Evolutionary conservation across 2,329 filamentous ascomycete genomes (phyloP).

Genomic region (Tolypocladium inflatum): DNA sequence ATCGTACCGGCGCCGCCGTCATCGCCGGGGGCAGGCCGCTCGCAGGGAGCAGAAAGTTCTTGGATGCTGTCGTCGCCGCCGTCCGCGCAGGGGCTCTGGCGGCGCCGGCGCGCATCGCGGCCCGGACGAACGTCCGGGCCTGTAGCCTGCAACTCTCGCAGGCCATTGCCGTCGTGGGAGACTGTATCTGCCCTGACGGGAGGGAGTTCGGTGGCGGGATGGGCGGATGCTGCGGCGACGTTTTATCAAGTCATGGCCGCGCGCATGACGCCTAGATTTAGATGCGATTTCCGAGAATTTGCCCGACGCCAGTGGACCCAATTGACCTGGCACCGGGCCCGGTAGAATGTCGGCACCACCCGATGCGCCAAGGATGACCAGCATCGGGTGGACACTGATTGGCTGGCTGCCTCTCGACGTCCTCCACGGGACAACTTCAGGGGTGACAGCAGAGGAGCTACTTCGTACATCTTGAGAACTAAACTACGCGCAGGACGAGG

Average conservation of each 20-base stretch:
- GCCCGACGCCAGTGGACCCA: background rate
- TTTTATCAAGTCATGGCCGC: background rate
- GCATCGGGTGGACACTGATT: background rate
- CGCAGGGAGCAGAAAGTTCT: background rate
- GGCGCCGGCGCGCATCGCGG: constrained; percentile 19
- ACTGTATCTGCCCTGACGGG: background rate
- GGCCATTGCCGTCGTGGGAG: constrained; percentile 26
- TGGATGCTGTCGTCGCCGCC: background rate
- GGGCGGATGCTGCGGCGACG: background rate
- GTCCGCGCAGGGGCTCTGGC: constrained; percentile 14
- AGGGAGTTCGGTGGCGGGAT: background rate
- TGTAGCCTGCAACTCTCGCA: constrained; percentile 39
- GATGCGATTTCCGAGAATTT: background rate
- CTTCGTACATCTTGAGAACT: no score
- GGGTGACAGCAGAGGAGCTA: no score
- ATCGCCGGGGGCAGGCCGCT: constrained; percentile 1
- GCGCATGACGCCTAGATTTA: constrained; percentile 1
- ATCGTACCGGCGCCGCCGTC: constrained; percentile 14
- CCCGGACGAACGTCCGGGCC: constrained; percentile 28
- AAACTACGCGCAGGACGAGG: no score
- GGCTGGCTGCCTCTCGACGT: background rate
- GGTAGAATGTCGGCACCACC: constrained; percentile 7
- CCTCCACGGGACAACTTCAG: background rate
- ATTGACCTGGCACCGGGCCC: background rate
- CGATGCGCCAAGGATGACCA: background rate